Evolutionary conservation across 495 filamentous ascomycete species (phyloP), one percentile per base, ranked within the genome.

Genomic region (Extremus antarcticus): DNA sequence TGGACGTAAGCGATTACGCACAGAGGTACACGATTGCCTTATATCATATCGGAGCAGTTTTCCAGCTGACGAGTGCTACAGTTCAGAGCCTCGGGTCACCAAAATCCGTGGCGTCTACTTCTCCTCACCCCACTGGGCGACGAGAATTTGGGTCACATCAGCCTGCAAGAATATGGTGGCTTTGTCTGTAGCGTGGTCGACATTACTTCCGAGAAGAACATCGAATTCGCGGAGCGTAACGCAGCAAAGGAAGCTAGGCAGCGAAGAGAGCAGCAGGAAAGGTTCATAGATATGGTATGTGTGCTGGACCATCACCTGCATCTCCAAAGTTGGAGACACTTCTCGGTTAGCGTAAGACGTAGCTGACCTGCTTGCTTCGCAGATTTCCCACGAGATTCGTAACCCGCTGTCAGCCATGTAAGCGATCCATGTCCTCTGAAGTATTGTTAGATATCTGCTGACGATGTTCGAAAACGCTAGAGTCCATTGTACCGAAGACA

Each of bases 121-220:
- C 55, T 70, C 9, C 51, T 70, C 32, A 56, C 55, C 16, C 66
- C 66, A 9, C 49, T 70, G 10, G 59, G 60, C 7, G 66, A 68
- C 4, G 64, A 67, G 10, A 55, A 53, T 23, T 25, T 61, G 25
- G 20, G 55, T 22, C 56, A 62, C 24, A 13, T 35, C 29, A 35
- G 29, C 29, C 46, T 62, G 20, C 40, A 47, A 3, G 43, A 59
- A 22, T 63, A 67, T 29, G 61, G 63, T 16, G 66, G 68, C 21
- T 70, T 70, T 50, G 66, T 70, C 24, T 68, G 65, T 47, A 62
- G 60, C 19, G 43, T 70, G 0, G 63, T 70, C 25, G 68, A 70
- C 47, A 68, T 70, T 23, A 68, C 63, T 3, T 56, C 61, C n/a
- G 64, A 67, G 29, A 70, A 70, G 50, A 51, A 50, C n/a, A 66